Base-by-base conservation (phyloP, 1,284 basidiomycete species). In the Pseudozyma flocculosa region DNA sequence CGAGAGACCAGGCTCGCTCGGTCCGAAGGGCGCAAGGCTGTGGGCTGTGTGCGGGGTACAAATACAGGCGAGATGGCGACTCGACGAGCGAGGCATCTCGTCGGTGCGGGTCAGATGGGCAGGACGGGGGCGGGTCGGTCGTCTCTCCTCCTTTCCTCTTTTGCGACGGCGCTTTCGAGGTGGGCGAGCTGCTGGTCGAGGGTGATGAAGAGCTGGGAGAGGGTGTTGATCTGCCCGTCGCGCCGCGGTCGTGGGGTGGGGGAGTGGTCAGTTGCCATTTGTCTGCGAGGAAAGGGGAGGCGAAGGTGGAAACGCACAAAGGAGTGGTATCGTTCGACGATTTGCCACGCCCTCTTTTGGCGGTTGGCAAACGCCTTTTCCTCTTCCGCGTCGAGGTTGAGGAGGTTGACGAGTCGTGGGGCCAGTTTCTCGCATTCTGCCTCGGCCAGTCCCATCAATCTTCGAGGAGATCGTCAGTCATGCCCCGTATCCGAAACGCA, bases 141-240 rank as follows among this genome's bases (percentile, higher is more conserved):
- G n/a, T n/a, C n/a, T n/a, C n/a, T n/a, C 15, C 19, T 17, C 37
- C 22, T 43, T 23, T 29, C 10, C 14, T 9, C n/a, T 21, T 21
- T 17, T 2, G 29, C 14, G 15, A 46, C 18, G 23, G 13, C 17
- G 21, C 23, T 30, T 8, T 45, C 44, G 5, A 45, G 34, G 3
- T 4, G 5, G 17, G 44, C 8, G 22, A 49, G 18, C 18, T 42
- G 30, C 2, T 23, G 19, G 32, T 49, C 47, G 13, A 49, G 32
- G 10, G 26, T 19, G 17, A 49, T 4, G 23, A 49, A 49, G n/a
- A 41, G 17, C 21, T 38, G 29, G 4, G 47, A 49, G 0, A 40
- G 9, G 2, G 37, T 30, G 2, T n/a, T 34, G 13, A 29, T 34
- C 45, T 48, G 15, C 14, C 15, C 11, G 26, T 29, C 7, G 7